These are phyloP conservation scores for Zygoascus flipseniorum DNA, from an alignment of 805 yeast species.

Conservation along the genomic window DNA sequence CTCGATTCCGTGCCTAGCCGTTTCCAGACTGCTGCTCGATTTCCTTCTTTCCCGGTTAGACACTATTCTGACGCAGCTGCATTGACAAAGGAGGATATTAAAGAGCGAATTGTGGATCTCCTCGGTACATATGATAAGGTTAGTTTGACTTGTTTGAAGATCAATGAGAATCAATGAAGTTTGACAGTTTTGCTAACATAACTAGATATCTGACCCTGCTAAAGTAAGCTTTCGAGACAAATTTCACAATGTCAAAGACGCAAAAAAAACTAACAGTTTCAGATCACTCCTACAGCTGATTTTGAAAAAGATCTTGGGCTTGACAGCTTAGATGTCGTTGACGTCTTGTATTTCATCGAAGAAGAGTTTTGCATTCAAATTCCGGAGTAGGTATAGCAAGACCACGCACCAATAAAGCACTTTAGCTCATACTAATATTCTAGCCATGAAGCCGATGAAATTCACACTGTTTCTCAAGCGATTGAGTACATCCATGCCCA, in stretches of 20 bases:
- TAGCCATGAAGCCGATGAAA: conserved; percentile 78
- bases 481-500: conserved; percentile 70
- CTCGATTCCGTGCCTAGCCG: not conserved
- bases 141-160: not conserved
- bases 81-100: conserved; percentile 67
- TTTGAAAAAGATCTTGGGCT: conserved; percentile 56
- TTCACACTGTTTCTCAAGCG: conserved; percentile 90
- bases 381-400: conserved; percentile 39
- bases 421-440: conserved; percentile 7
- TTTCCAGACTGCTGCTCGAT: not conserved
- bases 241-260: not conserved
- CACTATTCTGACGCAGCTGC: conserved; percentile 52
- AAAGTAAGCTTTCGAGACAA: not conserved
- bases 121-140: conserved; percentile 56
- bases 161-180: no score
- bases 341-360: conserved; percentile 92
- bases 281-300: conserved; percentile 28
- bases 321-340: conserved; percentile 92
- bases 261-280: conserved; percentile 10
- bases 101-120: conserved; percentile 74
- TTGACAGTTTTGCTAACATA: not conserved
- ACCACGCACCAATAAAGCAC: not conserved
- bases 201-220: conserved; percentile 1
- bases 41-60: conserved; percentile 19
- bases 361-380: conserved; percentile 59